Base-by-base conservation (phyloP, 148 eudicot genomes). In the Cornus controversa region DNA sequence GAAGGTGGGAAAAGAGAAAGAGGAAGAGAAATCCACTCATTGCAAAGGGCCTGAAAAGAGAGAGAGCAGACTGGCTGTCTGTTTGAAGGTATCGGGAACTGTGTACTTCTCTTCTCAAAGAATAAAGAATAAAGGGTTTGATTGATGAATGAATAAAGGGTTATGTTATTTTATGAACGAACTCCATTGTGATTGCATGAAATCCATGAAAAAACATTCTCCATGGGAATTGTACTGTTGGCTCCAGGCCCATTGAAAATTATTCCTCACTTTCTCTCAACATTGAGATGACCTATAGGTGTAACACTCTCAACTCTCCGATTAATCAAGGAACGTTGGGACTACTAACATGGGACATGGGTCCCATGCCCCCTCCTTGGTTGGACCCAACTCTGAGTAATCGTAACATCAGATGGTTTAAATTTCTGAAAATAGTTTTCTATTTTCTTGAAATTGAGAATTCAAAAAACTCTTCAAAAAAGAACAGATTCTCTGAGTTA, bases 21-120 rank as follows among this genome's bases (percentile, higher is more conserved):
- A 47, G 58, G 71, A 60, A 47, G 69, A 54, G 25, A 75, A 64
- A 69, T 75, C 72, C 78, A 81, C 75, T 84, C 82, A 86, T 78
- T 47, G 77, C 87, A 82, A 90, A 87, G 90, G 60, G 70, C 27
- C 75, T 78, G 58, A 79, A 76, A 84, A 82, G 89, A 87, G 87
- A 60, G 45, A 83, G 79, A 79, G 86, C 78, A 82, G 90, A 92
- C 80, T 85, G 83, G 60, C 88, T 88, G 93, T 87, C 91, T 91
- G 79, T 89, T 89, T 90, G 94, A 91, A 87, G 82, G 82, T 81
- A 78, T 87, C 73, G 84, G 86, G 77, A 80, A 84, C 77, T 87
- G 86, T 76, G 84, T 81, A 14, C 40, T 66, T 40, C 8, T 69
- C 72, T 29, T 37, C 62, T 60, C 50, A 57, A 66, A 80, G 82